Evolutionary conservation across 495 filamentous ascomycete genomes (phyloP).

Genomic region (Thermochaetoides thermophila): DNA sequence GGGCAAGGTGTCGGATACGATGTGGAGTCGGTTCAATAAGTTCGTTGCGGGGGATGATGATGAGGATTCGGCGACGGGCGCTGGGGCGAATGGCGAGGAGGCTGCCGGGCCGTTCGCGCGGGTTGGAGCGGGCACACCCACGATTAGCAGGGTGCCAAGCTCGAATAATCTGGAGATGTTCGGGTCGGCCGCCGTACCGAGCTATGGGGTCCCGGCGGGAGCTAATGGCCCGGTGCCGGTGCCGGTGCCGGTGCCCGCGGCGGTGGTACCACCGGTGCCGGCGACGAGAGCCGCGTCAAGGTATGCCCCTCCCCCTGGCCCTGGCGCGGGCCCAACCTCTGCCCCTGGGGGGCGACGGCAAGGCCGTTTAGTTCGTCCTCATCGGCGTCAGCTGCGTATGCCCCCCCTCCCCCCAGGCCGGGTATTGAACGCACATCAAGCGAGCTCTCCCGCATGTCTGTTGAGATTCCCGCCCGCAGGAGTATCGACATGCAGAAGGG

Average conservation of each 20-base stretch:
- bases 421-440: conserved; percentile 31
- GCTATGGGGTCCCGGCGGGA: conserved; percentile 17
- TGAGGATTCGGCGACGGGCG: conserved; percentile 37
- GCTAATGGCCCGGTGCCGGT: conserved; percentile 17
- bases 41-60: conserved; percentile 88
- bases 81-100: conserved; percentile 42
- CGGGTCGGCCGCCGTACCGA: conserved; percentile 19
- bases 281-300: conserved; percentile 36
- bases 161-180: conserved; percentile 61
- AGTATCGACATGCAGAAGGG: conserved; percentile 28
- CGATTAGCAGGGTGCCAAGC: conserved; percentile 68
- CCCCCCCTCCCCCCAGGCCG: conserved; percentile 26
- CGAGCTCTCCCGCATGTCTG: conserved; percentile 27
- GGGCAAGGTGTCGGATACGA: conserved; percentile 76
- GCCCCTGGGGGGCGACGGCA: too few species aligned
- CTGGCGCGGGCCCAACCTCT: too few species aligned
- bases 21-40: conserved; percentile 84
- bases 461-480: conserved; percentile 28
- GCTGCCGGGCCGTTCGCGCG: conserved; percentile 70
- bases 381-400: too few species aligned
- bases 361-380: too few species aligned
- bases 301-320: conserved; percentile 45
- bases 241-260: too few species aligned
- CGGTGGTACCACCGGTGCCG: too few species aligned
- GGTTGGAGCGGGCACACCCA: conserved; percentile 62